Base-by-base conservation (phyloP, 2,329 filamentous ascomycete species). In the Hymenoscyphus salicellus region DNA sequence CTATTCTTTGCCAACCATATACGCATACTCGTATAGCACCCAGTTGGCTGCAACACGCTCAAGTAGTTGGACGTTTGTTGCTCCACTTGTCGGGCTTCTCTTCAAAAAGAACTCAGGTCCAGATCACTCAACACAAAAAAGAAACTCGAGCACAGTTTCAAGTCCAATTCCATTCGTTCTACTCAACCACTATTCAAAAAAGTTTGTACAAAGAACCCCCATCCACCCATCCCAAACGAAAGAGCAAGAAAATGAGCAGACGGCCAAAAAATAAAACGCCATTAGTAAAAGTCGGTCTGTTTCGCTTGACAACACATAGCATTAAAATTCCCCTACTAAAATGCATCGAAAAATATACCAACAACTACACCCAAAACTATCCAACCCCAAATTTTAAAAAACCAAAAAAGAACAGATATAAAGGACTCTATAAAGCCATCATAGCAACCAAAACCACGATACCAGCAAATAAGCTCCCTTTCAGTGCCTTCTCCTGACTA, bases 371-470 rank as follows among this genome's bases (percentile, higher is more conserved):
- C 43, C 46, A 20, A 10, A 52, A 52, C n/a, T 52, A 23, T 52
- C n/a, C n/a, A 38, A 16, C 36, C 36, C 36, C 3, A 23, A 52
- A 26, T 26, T 28, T 16, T 52, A n/a, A 52, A 23, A 26, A 52
- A 8, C 7, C n/a, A 10, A 26, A 52, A 52, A 52, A 23, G 11
- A 17, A 38, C 36, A 38, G 26, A 33, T 5, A 32, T 33, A 10
- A 30, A 11, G 26, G 7, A 33, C 23, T 46, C 63, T 68, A 75
- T 52, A 75, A 59, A 64, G 72, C 71, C 67, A 75, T 72, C 72
- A 74, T 71, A 26, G 72, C 73, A 62, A 70, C 69, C 2, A 75
- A 68, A 14, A 72, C 73, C 36, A 75, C 67, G 41, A 75, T 69
- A 26, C 66, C 72, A 56, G 73, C 73, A 38, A 75, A 74, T 3